Conservation (phyloP, 495 filamentous ascomycete species). For the Aspergillus mulundensis region DNA sequence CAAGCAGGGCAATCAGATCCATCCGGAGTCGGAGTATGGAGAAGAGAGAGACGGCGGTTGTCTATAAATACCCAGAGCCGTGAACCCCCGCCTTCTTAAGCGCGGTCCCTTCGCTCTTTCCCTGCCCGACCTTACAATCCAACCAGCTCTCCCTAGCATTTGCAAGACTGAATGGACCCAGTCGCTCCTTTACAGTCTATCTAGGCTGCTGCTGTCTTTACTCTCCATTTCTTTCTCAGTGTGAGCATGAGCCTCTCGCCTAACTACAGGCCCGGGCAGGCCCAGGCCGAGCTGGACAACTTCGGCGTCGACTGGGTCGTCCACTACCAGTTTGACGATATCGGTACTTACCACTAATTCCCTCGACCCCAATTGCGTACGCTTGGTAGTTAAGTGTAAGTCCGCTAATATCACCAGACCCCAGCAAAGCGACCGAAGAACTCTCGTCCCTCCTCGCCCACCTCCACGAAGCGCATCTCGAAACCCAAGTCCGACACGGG, state of each 20-base stretch:
- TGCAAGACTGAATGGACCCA: background rate
- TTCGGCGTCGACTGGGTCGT: conserved; percentile 44
- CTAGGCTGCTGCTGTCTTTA: background rate
- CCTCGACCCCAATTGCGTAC: too few relatives aligned
- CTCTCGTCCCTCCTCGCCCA: conserved; percentile 73
- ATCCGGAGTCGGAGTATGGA: too few relatives aligned
- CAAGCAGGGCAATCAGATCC: too few relatives aligned
- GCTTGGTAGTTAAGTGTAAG: too few relatives aligned
- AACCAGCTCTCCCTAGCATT: too few relatives aligned
- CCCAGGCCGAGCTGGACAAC: conserved; percentile 34
- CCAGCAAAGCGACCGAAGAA: conserved; percentile 60
- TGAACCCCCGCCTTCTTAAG: too few relatives aligned
- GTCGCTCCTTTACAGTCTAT: background rate
- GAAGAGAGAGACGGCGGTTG: too few relatives aligned
- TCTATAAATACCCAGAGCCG: too few relatives aligned
- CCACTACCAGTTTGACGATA: conserved; percentile 35
- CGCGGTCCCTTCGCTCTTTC: too few relatives aligned
- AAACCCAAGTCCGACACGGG: conserved; percentile 80
- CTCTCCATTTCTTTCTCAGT: background rate
- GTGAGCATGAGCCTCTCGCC: conserved; percentile 13
- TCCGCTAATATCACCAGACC: conserved; percentile 44
- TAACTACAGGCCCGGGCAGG: conserved; percentile 11
- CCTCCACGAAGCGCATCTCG: conserved; percentile 69
- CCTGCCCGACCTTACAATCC: too few relatives aligned
- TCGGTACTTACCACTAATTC: conserved; percentile 23